Evolutionary conservation across 192 early-diverging fungal species (phyloP).

Genomic region (Ambispora gerdemannii): DNA sequence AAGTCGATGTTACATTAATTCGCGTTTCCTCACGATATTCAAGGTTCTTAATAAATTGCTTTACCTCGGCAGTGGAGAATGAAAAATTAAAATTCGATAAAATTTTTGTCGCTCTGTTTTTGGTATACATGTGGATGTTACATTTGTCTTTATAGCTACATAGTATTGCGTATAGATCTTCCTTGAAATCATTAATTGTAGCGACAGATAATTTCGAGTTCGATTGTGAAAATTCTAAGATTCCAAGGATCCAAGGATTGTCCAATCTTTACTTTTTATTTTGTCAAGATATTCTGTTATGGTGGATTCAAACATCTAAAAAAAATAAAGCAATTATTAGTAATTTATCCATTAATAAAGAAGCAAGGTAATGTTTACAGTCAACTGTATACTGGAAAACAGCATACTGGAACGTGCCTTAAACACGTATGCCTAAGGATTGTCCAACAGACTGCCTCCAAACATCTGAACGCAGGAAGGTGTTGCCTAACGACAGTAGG

Average conservation of each 20-base stretch:
- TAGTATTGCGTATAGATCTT: neutral
- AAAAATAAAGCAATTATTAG: slow-evolving; percentile 1
- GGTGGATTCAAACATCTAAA: slow-evolving; percentile 14
- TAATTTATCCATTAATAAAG: neutral
- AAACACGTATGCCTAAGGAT: slow-evolving; percentile 20
- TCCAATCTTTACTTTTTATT: neutral
- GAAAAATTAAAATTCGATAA: neutral
- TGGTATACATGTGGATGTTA: neutral
- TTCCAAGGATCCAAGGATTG: neutral
- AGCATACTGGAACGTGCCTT: slow-evolving; percentile 1
- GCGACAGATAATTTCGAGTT: neutral
- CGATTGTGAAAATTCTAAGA: neutral
- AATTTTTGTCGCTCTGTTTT: neutral
- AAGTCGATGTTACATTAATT: neutral
- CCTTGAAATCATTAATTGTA: neutral
- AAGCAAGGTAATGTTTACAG: neutral
- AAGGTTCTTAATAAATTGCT: neutral
- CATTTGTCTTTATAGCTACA: neutral
- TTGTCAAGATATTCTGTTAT: neutral
- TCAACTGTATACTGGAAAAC: slow-evolving; percentile 19
- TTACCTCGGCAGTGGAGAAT: neutral
- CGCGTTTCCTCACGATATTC: neutral
- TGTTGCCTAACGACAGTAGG: slow-evolving; percentile 12
- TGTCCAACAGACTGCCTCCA: slow-evolving; percentile 4
- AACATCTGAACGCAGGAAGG: too few species aligned